Base-by-base conservation (phyloP, 805 yeast species). In the Hermanozyma aechmeae region DNA sequence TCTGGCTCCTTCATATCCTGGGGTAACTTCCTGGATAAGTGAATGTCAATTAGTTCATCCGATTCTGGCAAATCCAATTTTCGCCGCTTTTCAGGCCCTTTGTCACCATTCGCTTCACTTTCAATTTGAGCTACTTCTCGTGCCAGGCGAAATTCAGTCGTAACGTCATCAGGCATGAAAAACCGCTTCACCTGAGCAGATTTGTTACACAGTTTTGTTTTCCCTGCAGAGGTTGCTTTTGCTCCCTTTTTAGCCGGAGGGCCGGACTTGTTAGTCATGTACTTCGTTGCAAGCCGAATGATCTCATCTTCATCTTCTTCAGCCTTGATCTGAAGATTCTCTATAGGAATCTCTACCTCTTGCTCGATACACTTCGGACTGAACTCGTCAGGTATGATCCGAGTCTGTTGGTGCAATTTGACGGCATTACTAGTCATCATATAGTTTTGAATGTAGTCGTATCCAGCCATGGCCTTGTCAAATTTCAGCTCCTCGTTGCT, bases 381-480 rank as follows among this genome's bases (percentile, higher is more conserved):
- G 15, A 56, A 51, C 2, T 57, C 58, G 1, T 47, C 36, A 0
- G 96, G 96, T 2, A 92, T 39, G 6, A 92, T 80, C 30, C 94
- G 56, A 37, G 73, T 80, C 17, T 76, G 72, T 7, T 54, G 53
- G 19, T 57, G 58, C 40, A 71, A 64, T 4, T 52, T 55, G 19
- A 69, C 53, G 23, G 62, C 42, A 14, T 54, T 62, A 15, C 70
- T 69, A 21, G 57, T 58, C 49, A 68, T 65, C 19, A 85, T 78
- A 37, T 73, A 75, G 28, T 68, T 67, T 45, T 92, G 96, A 24
- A 92, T 75, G 47, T 69, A 71, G 34, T 72, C 72, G 51, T 92
- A 89, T 16, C 86, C 92, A 16, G 69, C 79, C 80, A 84, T 75
- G 0, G 97, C 87, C 40, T 77, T 73, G 25, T 80, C 82, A 48